Conservation (phyloP, 129 eudicot genomes). For the Logfia minima region DNA sequence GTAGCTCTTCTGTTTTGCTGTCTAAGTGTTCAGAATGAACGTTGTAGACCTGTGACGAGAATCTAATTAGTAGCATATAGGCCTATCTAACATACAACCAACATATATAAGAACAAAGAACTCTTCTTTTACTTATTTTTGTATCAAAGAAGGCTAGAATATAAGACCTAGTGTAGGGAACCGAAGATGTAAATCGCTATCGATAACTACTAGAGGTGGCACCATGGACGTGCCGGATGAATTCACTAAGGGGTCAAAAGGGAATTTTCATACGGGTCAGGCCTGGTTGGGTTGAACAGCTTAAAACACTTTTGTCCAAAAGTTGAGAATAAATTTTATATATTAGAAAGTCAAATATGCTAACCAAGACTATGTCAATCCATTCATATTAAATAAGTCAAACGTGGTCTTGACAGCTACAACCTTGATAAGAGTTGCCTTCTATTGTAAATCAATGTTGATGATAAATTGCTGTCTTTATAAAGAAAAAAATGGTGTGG, state of each 20-base stretch:
- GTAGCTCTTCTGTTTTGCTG: conserved; percentile 35
- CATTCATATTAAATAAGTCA: not conserved
- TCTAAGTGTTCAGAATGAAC: conserved; percentile 15
- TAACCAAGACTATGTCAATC: not conserved
- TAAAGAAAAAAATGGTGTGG: not conserved
- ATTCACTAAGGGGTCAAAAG: not conserved
- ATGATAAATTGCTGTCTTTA: not conserved
- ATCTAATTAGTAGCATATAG: conserved; percentile 23
- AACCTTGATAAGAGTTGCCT: not conserved
- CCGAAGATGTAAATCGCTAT: not conserved
- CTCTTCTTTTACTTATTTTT: conserved; percentile 1
- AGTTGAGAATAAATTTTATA: no score
- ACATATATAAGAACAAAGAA: conserved; percentile 3
- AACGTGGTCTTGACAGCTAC: no score
- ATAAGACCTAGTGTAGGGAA: not conserved
- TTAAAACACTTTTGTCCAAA: not conserved
- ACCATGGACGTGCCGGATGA: not conserved
- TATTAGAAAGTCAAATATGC: not conserved
- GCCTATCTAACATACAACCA: not conserved
- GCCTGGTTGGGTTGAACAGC: not conserved
- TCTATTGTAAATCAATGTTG: not conserved
- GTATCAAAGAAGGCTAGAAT: not conserved
- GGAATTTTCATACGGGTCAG: not conserved
- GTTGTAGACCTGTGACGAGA: conserved; percentile 29
- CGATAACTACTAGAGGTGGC: not conserved